Evolutionary conservation across 768 basidiomycete genomes (phyloP).

Genomic region (Lactarius quietus): DNA sequence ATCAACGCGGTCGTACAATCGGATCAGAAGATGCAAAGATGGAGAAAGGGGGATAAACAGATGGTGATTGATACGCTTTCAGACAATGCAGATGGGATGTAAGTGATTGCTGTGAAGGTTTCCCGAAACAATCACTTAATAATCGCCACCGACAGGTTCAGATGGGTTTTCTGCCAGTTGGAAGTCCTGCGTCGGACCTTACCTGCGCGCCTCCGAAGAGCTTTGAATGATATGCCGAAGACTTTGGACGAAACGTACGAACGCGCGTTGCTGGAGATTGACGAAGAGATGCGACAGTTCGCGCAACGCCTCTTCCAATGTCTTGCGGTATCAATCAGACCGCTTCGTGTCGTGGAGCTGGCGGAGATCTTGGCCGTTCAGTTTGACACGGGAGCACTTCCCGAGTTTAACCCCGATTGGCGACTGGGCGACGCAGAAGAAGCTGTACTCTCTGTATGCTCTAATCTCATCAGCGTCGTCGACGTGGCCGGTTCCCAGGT

Average conservation of each 20-base stretch:
- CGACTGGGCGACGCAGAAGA: slow-evolving; percentile 2
- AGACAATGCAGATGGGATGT: slow-evolving; percentile 6
- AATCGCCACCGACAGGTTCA: neutral
- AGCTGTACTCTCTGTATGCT: neutral
- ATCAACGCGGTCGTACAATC: neutral
- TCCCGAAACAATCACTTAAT: neutral
- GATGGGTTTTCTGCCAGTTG: slow-evolving; percentile 8
- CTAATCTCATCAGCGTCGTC: slow-evolving; percentile 6
- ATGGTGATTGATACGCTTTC: neutral
- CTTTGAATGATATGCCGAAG: neutral
- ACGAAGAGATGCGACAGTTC: neutral
- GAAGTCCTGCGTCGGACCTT: neutral
- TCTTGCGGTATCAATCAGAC: neutral
- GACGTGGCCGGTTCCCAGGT: neutral
- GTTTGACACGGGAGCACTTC: neutral
- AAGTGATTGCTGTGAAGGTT: neutral
- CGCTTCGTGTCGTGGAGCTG: slow-evolving; percentile 3
- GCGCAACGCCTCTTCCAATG: slow-evolving; percentile 13
- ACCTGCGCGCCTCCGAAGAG: neutral
- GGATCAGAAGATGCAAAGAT: neutral
- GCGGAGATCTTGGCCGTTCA: slow-evolving; percentile 4
- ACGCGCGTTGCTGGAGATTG: neutral
- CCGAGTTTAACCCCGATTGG: neutral
- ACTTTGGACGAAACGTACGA: slow-evolving; percentile 9
- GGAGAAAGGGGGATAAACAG: neutral